These are phyloP conservation scores for Apiospora malaysiana DNA, from an alignment of 2,329 filamentous ascomycete genomes.

Conservation along the genomic window DNA sequence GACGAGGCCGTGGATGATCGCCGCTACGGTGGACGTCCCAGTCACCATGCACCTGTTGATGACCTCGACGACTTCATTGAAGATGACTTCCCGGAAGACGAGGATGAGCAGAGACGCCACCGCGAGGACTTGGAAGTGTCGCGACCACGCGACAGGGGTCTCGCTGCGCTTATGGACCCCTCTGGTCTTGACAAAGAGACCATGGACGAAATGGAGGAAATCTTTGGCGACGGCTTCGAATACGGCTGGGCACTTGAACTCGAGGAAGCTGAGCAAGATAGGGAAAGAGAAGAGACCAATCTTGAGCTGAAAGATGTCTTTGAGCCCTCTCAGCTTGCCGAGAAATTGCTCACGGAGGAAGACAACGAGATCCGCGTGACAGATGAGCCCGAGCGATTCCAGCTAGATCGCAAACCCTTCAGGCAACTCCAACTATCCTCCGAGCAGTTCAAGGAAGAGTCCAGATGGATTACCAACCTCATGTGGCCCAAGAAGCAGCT, in stretches of 20 bases:
- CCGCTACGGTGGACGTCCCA: slow-evolving; percentile 51
- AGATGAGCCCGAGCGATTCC: slow-evolving; percentile 93
- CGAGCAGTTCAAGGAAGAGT: slow-evolving; percentile 89
- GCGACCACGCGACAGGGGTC: slow-evolving; percentile 74
- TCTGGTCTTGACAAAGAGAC: slow-evolving; percentile 90
- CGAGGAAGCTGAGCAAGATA: slow-evolving; percentile 84
- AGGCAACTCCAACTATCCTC: slow-evolving; percentile 79
- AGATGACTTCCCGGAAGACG: slow-evolving; percentile 89
- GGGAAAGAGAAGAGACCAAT: slow-evolving; percentile 78
- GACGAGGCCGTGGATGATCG: slow-evolving; percentile 67
- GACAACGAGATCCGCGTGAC: slow-evolving; percentile 88
- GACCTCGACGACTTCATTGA: slow-evolving; percentile 97
- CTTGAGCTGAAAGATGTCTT: slow-evolving; percentile 98
- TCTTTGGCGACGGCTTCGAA: slow-evolving; percentile 94
- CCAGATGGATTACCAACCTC: slow-evolving; percentile 87
- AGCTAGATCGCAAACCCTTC: slow-evolving; percentile 89
- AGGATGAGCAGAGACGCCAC: slow-evolving; percentile 75
- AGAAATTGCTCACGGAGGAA: slow-evolving; percentile 93
- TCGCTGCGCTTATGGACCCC: slow-evolving; percentile 75
- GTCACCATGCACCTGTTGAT: slow-evolving; percentile 68
- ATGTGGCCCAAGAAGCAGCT: slow-evolving; percentile 88
- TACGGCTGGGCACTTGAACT: slow-evolving; percentile 93
- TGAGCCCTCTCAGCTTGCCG: slow-evolving; percentile 91
- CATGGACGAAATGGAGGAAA: slow-evolving; percentile 93
- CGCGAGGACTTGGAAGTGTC: slow-evolving; percentile 90